A percentile compares a stretch with the other conserved stretches of the same genome.
Conservation (phyloP, 441 rosid species). For the Croton setiger region DNA sequence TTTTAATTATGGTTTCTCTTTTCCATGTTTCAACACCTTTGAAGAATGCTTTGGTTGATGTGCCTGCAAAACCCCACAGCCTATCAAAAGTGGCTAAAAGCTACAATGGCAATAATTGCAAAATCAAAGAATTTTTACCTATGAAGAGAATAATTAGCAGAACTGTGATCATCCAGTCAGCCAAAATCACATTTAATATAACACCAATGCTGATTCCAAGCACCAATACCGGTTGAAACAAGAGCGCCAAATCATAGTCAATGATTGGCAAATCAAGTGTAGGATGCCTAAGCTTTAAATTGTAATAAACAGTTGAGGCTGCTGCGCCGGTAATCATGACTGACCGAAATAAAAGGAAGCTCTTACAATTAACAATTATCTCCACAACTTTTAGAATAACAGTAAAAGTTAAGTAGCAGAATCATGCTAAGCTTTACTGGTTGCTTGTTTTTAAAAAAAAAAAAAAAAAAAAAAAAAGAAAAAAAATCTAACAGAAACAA, state of each 20-base stretch:
- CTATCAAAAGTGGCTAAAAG: neutral
- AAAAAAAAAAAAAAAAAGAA: neutral
- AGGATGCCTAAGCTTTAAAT: constrained; percentile 49
- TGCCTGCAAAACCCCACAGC: constrained; percentile 24
- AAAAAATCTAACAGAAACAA: neutral
- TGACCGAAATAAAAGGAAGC: constrained; percentile 16
- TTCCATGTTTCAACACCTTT: constrained; percentile 62
- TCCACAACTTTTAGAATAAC: neutral
- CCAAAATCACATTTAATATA: constrained; percentile 49
- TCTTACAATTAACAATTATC: neutral
- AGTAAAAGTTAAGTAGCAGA: neutral
- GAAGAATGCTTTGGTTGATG: constrained; percentile 45
- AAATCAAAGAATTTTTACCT: constrained; percentile 27
- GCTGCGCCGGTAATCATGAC: constrained; percentile 47
- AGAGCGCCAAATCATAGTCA: constrained; percentile 54
- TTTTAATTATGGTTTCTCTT: constrained; percentile 42
- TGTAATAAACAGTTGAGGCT: constrained; percentile 36
- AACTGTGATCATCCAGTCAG: constrained; percentile 63
- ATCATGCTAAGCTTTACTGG: neutral
- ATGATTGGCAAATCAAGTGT: constrained; percentile 47
- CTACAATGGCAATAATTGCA: neutral
- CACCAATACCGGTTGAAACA: constrained; percentile 54
- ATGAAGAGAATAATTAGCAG: constrained; percentile 45
- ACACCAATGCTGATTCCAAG: constrained; percentile 60
- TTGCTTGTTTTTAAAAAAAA: neutral